Evolutionary conservation across 179 eudicot genomes (phyloP).

Genomic region (Actinidia arguta): DNA sequence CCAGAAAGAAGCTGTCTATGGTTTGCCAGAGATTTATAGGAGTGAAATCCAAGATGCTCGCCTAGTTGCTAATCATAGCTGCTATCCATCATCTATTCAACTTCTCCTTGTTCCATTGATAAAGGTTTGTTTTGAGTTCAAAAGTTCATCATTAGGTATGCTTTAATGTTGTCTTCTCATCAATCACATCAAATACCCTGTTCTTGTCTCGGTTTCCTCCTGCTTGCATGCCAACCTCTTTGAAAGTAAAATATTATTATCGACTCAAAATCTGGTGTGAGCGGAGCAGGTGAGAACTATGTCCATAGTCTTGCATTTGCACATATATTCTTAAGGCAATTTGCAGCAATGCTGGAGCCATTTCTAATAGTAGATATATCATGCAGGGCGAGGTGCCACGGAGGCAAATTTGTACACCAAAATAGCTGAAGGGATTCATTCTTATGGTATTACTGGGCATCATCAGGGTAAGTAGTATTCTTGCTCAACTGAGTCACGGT

Average conservation of each 20-base stretch:
- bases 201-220: slow-evolving; percentile 6
- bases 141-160: neutral
- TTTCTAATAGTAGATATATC: slow-evolving; percentile 22
- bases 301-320: neutral
- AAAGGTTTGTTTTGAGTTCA: slow-evolving; percentile 47
- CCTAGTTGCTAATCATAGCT: slow-evolving; percentile 95
- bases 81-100: slow-evolving; percentile 91
- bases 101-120: slow-evolving; percentile 91
- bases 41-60: slow-evolving; percentile 67
- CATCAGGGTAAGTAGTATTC: slow-evolving; percentile 95
- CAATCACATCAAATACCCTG: neutral
- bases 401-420: slow-evolving; percentile 96
- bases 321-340: neutral
- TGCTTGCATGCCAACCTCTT: slow-evolving; percentile 77
- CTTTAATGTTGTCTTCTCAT: neutral
- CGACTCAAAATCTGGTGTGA: slow-evolving; percentile 95
- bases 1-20: slow-evolving; percentile 92
- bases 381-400: slow-evolving; percentile 90
- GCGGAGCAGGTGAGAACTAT: slow-evolving; percentile 83
- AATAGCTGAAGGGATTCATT: slow-evolving; percentile 92
- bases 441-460: slow-evolving; percentile 90
- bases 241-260: slow-evolving; percentile 65
- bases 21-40: slow-evolving; percentile 83
- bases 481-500: no score
- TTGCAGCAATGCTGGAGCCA: slow-evolving; percentile 1